Conservation (phyloP, 2,329 filamentous ascomycete species). For the Arthrobotrys sphaeroides region DNA sequence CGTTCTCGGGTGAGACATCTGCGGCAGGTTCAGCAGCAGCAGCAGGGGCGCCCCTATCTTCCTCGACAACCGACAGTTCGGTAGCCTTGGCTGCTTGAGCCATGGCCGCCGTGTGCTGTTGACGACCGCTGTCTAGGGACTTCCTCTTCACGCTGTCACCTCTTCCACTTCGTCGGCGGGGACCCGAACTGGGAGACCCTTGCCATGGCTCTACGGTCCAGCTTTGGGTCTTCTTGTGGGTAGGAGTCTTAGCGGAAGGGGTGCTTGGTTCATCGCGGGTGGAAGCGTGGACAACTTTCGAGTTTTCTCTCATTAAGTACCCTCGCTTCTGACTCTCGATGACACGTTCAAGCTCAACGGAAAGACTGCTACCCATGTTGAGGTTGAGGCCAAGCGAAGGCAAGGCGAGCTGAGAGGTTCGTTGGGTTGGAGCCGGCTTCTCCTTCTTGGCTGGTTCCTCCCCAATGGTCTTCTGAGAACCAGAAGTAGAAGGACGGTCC, state of each 20-base stretch:
- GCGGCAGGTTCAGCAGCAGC: neutral
- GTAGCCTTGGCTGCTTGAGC: slow-evolving; percentile 28
- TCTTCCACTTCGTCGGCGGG: slow-evolving; percentile 69
- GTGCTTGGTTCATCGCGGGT: slow-evolving; percentile 74
- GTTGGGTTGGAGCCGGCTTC: slow-evolving; percentile 35
- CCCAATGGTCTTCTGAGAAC: slow-evolving; percentile 54
- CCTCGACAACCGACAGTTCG: slow-evolving; percentile 71
- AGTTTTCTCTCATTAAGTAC: slow-evolving; percentile 98
- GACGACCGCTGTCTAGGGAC: slow-evolving; percentile 27
- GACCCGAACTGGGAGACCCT: slow-evolving; percentile 61
- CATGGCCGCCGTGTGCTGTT: slow-evolving; percentile 36
- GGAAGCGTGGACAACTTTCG: slow-evolving; percentile 93
- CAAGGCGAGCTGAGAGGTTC: slow-evolving; percentile 31
- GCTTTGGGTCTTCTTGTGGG: slow-evolving; percentile 81
- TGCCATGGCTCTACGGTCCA: slow-evolving; percentile 99
- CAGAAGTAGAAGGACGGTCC: slow-evolving; percentile 56
- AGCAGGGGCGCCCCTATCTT: slow-evolving; percentile 67
- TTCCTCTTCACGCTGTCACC: slow-evolving; percentile 69
- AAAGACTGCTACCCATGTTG: slow-evolving; percentile 52
- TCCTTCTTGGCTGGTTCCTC: slow-evolving; percentile 65
- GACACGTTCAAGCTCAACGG: slow-evolving; percentile 44
- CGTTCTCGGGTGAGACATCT: neutral
- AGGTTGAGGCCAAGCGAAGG: slow-evolving; percentile 46
- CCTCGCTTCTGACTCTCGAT: slow-evolving; percentile 76
- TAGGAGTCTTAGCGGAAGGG: slow-evolving; percentile 72